These are phyloP conservation scores for Geranium rotundifolium DNA, from an alignment of 345 rosid species.

Conservation along the genomic window DNA sequence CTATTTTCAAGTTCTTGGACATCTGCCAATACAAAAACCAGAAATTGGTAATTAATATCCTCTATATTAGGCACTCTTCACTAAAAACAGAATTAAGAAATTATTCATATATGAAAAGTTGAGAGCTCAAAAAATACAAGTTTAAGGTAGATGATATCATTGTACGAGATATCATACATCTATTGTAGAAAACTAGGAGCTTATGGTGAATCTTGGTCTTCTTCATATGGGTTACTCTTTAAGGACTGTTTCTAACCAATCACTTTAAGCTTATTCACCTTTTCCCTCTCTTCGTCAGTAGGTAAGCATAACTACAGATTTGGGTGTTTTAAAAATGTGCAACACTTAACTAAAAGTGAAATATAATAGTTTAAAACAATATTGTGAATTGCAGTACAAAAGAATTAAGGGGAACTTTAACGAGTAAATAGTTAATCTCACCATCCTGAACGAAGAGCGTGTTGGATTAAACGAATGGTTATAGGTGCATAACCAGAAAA, in stretches of 20 bases:
- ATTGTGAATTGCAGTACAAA: not conserved
- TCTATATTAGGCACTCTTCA: too few relatives aligned
- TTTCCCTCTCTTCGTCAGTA: not conserved
- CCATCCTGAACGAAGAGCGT: constrained; percentile 97
- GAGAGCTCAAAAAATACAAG: too few relatives aligned
- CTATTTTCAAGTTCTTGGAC: too few relatives aligned
- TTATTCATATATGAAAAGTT: too few relatives aligned
- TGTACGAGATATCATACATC: too few relatives aligned
- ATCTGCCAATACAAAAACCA: too few relatives aligned
- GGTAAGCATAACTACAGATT: not conserved
- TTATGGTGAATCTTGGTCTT: not conserved
- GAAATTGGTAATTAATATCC: too few relatives aligned
- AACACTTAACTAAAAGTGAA: not conserved
- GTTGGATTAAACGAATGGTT: constrained; percentile 91
- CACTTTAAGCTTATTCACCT: not conserved
- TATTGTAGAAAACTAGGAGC: too few relatives aligned
- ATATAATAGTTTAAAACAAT: too few relatives aligned
- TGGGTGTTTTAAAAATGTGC: not conserved
- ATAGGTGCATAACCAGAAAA: constrained; percentile 99
- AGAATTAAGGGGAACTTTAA: not conserved
- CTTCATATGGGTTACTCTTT: not conserved
- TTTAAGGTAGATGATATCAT: too few relatives aligned
- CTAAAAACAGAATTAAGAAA: too few relatives aligned
- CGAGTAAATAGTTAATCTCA: constrained; percentile 27
- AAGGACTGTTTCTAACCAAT: not conserved